Conservation (phyloP, 306 rosid species). For the Ormosia semicastrata region DNA sequence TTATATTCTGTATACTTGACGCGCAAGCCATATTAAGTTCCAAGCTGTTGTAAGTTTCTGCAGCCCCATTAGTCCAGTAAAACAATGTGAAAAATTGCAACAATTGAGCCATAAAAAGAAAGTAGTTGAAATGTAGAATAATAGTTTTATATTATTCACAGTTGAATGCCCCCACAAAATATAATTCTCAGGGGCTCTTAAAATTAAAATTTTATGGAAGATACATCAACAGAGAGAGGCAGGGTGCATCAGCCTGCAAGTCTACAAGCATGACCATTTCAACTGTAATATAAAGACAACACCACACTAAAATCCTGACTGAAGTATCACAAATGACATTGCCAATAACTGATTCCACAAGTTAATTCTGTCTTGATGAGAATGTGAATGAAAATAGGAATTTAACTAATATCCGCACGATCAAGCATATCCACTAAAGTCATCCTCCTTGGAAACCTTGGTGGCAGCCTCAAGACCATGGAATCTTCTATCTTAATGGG, state of each 20-base stretch:
- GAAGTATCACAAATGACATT: constrained; percentile 1
- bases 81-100: background rate
- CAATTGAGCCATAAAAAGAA: background rate
- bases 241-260: background rate
- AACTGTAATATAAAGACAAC: background rate
- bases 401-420: constrained; percentile 44
- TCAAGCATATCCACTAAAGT: constrained; percentile 78
- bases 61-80: background rate
- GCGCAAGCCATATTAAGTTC: background rate
- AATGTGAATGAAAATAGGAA: background rate
- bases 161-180: background rate
- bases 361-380: background rate
- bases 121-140: background rate
- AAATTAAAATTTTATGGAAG: background rate
- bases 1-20: background rate
- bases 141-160: background rate
- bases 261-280: background rate
- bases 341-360: background rate
- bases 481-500: constrained; percentile 81
- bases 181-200: background rate
- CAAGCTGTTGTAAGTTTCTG: background rate
- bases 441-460: constrained; percentile 89
- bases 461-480: constrained; percentile 70
- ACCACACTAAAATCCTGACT: background rate
- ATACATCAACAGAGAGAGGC: background rate